A percentile compares a stretch with the other conserved stretches of the same genome.
Evolutionary conservation across 1,284 basidiomycete genomes (phyloP).

Genomic region (Malassezia arunalokei): DNA sequence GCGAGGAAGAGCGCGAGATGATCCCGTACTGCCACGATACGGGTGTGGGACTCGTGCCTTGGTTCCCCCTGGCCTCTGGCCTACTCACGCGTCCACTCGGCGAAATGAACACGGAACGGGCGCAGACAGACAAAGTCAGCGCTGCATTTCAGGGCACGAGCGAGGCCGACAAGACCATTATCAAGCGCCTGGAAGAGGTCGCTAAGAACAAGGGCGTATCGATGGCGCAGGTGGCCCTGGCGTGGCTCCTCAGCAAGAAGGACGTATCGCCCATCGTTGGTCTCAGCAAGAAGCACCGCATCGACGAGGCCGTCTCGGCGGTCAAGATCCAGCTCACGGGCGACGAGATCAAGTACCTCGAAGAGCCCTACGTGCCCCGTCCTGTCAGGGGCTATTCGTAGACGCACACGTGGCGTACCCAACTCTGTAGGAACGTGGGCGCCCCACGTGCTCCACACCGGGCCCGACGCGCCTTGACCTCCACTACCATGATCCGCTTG

Average conservation of each 20-base stretch:
- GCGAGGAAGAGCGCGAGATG: constrained; percentile 61
- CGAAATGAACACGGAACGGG: not conserved
- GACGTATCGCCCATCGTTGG: constrained; percentile 7
- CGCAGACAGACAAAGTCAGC: not conserved
- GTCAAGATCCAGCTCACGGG: not conserved
- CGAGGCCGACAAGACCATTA: constrained; percentile 8
- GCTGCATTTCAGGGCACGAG: not conserved
- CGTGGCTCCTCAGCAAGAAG: constrained; percentile 38
- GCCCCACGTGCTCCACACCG: no score
- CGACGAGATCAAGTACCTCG: constrained; percentile 8
- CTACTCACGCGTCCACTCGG: constrained; percentile 44
- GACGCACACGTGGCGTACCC: not conserved
- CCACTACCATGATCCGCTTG: not conserved
- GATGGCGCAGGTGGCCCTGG: constrained; percentile 48
- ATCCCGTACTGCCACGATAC: constrained; percentile 53
- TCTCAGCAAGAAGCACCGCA: constrained; percentile 5
- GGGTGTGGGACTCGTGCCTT: constrained; percentile 50
- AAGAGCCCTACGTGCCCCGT: constrained; percentile 9
- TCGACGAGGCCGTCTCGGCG: constrained; percentile 10
- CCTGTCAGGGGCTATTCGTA: not conserved
- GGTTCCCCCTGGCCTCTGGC: constrained; percentile 49
- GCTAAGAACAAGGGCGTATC: constrained; percentile 45
- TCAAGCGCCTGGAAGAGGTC: constrained; percentile 47
- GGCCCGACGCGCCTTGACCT: not conserved
- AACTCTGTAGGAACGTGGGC: no score